Percentiles rank a stretch among this genome's conserved stretches.
Conservation (phyloP, 441 rosid species). For the Jatropha multifida region DNA sequence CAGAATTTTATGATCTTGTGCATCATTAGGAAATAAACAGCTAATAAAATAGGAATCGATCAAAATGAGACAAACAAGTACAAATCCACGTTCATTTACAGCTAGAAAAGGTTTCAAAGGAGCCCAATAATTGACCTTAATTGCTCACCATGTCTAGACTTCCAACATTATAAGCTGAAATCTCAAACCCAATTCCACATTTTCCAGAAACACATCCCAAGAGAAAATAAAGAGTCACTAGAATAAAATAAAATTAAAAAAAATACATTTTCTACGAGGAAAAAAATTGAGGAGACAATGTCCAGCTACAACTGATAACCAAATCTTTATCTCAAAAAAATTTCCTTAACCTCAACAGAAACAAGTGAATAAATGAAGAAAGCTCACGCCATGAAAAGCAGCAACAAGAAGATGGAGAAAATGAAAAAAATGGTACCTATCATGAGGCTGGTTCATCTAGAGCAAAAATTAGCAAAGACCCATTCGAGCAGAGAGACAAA, state of each 20-base stretch:
- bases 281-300: slow-evolving; percentile 19
- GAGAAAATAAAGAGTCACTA: slow-evolving; percentile 2
- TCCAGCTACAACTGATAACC: slow-evolving; percentile 29
- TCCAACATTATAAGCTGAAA: slow-evolving; percentile 25
- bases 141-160: not conserved
- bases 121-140: slow-evolving; percentile 10
- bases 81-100: slow-evolving; percentile 21
- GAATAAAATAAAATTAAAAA: slow-evolving; percentile 12
- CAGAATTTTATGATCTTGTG: slow-evolving; percentile 19
- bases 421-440: slow-evolving; percentile 33
- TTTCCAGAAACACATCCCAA: slow-evolving; percentile 15
- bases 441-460: slow-evolving; percentile 32
- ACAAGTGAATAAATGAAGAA: slow-evolving; percentile 16
- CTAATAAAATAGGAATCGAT: not conserved
- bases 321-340: slow-evolving; percentile 4
- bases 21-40: slow-evolving; percentile 11
- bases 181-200: slow-evolving; percentile 24
- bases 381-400: slow-evolving; percentile 1
- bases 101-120: slow-evolving; percentile 7
- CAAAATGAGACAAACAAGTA: slow-evolving; percentile 9
- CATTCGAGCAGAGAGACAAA: slow-evolving; percentile 27
- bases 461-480: slow-evolving; percentile 21
- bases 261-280: not conserved
- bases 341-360: slow-evolving; percentile 8
- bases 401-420: slow-evolving; percentile 10